Percentiles rank a stretch among this genome's conserved stretches.
phyloP scores from a whole-genome alignment of 345 rosid genomes.

The Geranium rotundifolium region DNA sequence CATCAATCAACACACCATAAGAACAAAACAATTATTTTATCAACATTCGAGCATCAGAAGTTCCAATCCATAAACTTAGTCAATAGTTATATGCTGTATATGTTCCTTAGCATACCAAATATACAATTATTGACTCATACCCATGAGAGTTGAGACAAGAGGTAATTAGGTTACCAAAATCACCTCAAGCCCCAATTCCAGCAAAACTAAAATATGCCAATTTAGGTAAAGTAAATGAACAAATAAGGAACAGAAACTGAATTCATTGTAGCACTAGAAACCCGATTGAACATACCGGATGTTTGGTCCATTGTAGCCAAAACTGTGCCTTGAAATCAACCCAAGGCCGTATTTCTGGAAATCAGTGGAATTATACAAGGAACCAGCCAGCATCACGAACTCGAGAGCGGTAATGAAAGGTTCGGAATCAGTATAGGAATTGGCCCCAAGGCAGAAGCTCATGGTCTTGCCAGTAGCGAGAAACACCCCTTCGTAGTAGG shows the following conservation, averaged over 20 bases:
- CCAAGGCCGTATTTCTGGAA: conserved; percentile 34
- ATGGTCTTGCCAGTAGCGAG: conserved; percentile 57
- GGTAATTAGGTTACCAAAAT: too few relatives aligned
- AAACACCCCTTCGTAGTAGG: conserved; percentile 77
- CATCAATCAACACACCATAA: too few relatives aligned
- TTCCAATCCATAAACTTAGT: too few relatives aligned
- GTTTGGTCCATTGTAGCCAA: conserved; percentile 45
- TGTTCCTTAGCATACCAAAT: too few relatives aligned
- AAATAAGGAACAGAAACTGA: not conserved
- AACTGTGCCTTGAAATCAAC: conserved; percentile 66
- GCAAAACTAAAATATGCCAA: too few relatives aligned
- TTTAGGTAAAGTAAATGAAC: too few relatives aligned
- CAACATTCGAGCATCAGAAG: too few relatives aligned
- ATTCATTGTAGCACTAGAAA: not conserved
- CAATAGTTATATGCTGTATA: too few relatives aligned
- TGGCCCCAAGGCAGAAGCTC: conserved; percentile 61
- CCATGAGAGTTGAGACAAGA: too few relatives aligned
- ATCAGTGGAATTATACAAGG: conserved; percentile 64
- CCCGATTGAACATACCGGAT: conserved; percentile 30
- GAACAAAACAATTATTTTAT: too few relatives aligned
- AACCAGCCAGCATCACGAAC: conserved; percentile 41
- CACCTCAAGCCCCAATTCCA: too few relatives aligned
- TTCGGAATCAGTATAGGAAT: conserved; percentile 59
- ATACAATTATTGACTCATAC: too few relatives aligned
- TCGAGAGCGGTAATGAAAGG: conserved; percentile 89